These are phyloP conservation scores for Cladosporium colombiae DNA, from an alignment of 2,329 filamentous ascomycete species.

Conservation along the genomic window DNA sequence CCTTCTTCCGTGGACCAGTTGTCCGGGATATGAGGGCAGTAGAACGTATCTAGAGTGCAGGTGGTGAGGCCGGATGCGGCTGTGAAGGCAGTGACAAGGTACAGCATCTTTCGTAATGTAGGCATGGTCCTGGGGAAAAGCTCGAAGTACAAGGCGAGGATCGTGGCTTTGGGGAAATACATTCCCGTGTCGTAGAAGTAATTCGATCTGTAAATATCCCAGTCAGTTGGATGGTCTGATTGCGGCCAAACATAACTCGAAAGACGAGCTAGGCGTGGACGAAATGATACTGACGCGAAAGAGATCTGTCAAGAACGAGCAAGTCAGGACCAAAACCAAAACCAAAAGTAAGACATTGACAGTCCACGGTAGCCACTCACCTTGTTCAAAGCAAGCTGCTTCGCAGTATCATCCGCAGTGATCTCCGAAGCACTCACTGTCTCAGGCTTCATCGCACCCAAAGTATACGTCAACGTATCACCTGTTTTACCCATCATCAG, in stretches of 20 bases:
- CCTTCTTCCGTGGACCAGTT: constrained; percentile 5
- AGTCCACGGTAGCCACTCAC: neutral
- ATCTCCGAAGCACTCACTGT: neutral
- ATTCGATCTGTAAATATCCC: neutral
- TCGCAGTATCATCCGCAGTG: neutral
- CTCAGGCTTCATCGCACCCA: constrained; percentile 7
- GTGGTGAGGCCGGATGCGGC: neutral
- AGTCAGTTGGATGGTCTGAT: neutral
- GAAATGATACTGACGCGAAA: neutral
- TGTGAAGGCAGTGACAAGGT: neutral
- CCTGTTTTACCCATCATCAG: neutral
- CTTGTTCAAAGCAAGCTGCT: constrained; percentile 8
- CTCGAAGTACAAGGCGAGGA: constrained; percentile 6
- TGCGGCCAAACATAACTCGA: neutral
- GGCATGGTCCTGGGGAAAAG: neutral
- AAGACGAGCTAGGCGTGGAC: neutral
- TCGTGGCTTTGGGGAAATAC: constrained; percentile 5
- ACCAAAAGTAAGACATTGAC: neutral
- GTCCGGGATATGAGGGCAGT: neutral
- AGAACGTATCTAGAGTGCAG: neutral
- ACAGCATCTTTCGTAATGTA: constrained; percentile 1
- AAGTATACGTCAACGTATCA: constrained; percentile 4
- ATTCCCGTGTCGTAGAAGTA: constrained; percentile 13
- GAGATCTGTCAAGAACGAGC: neutral
- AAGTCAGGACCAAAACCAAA: neutral